A percentile compares a stretch with the other conserved stretches of the same genome.
Evolutionary conservation across 345 rosid species (phyloP).

Genomic region (Camelina hispida): DNA sequence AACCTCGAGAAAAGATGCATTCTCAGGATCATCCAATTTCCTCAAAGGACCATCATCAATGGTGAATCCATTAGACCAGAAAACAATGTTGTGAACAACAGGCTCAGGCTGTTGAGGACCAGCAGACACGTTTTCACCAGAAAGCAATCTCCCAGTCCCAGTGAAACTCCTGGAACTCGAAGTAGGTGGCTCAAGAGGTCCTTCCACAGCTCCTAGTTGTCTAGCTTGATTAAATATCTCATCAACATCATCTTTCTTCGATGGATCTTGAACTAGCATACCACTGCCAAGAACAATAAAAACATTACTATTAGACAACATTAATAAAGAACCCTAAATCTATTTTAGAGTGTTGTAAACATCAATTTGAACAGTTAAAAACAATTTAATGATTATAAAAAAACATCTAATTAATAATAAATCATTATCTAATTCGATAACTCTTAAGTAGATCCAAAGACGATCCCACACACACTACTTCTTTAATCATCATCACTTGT

Average conservation of each 20-base stretch:
- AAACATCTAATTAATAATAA: background rate
- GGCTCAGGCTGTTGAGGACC: constrained; percentile 87
- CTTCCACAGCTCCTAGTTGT: constrained; percentile 93
- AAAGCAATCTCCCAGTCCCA: constrained; percentile 85
- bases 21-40: constrained; percentile 94
- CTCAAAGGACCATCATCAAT: constrained; percentile 92
- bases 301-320: too few relatives aligned
- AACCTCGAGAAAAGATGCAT: constrained; percentile 93
- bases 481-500: background rate
- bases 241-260: constrained; percentile 85
- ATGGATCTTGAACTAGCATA: constrained; percentile 97
- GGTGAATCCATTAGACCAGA: constrained; percentile 95
- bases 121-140: constrained; percentile 74
- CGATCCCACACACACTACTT: background rate
- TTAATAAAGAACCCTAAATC: background rate
- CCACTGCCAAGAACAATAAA: constrained; percentile 59
- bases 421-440: constrained; percentile 1
- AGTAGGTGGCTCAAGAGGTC: constrained; percentile 75
- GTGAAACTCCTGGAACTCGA: constrained; percentile 83
- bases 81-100: constrained; percentile 81
- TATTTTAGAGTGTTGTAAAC: background rate
- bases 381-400: constrained; percentile 3
- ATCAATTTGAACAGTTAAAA: background rate
- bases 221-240: constrained; percentile 92
- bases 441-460: constrained; percentile 31